Conservation (phyloP, 1,139 yeast genomes). For the Nakaseomyces glabratus region DNA sequence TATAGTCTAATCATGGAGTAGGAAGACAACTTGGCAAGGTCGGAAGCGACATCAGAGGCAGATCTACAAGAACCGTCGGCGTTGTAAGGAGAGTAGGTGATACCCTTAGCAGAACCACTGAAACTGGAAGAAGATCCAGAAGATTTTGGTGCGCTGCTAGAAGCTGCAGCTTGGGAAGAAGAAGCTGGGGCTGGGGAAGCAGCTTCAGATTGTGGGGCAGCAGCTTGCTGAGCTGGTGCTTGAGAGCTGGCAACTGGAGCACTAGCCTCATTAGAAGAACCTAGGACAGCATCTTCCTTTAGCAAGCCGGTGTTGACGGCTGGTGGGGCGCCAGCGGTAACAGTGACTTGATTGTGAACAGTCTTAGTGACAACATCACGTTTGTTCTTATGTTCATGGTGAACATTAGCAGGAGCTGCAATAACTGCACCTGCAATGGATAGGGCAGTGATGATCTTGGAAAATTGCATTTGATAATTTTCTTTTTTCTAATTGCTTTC, state of each 20-base stretch:
- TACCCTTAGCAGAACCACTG: conserved; percentile 44
- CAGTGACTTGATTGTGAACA: conserved; percentile 35
- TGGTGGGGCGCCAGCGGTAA: conserved; percentile 15
- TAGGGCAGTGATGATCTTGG: conserved; percentile 30
- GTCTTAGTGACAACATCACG: conserved; percentile 39
- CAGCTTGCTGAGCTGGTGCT: conserved; percentile 30
- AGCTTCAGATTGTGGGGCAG: conserved; percentile 31
- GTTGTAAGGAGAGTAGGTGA: conserved; percentile 77
- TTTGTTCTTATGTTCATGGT: conserved; percentile 41
- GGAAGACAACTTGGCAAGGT: conserved; percentile 45
- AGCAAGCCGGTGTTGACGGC: conserved; percentile 15
- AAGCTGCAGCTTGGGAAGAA: conserved; percentile 27
- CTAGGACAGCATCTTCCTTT: conserved; percentile 5
- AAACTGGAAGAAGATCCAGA: conserved; percentile 36
- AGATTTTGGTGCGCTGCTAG: conserved; percentile 35
- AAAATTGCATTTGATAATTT: conserved; percentile 28
- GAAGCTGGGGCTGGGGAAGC: conserved; percentile 20
- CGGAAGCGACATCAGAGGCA: conserved; percentile 47
- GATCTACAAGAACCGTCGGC: conserved; percentile 66
- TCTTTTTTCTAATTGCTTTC: conserved; percentile 1
- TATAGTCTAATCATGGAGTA: conserved; percentile 63
- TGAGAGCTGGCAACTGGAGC: conserved; percentile 14
- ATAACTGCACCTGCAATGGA: conserved; percentile 31
- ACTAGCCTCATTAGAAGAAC: conserved; percentile 12
- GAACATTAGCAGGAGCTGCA: conserved; percentile 32